Conservation (phyloP, 257 asterid genomes). For the Scutellaria baicalensis region DNA sequence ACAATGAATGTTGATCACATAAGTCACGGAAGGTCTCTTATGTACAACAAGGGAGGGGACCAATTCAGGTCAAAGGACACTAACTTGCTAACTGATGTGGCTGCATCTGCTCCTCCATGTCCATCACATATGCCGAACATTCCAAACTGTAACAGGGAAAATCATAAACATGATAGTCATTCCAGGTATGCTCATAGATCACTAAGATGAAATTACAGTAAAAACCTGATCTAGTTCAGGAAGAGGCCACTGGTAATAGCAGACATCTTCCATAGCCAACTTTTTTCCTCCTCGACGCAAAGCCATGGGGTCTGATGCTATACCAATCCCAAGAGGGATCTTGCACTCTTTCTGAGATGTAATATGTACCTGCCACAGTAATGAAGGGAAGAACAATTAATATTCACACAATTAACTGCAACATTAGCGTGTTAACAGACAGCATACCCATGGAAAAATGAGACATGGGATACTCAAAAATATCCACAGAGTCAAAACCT, state of each 20-base stretch:
- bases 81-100: constrained; percentile 86
- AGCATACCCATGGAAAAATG: background rate
- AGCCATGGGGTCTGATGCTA: constrained; percentile 87
- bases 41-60: background rate
- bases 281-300: constrained; percentile 79
- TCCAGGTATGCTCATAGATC: constrained; percentile 2
- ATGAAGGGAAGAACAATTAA: background rate
- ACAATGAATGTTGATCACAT: background rate
- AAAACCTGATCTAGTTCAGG: constrained; percentile 80
- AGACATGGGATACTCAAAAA: background rate
- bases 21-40: background rate
- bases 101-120: constrained; percentile 93
- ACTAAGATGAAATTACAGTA: constrained; percentile 7
- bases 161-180: constrained; percentile 10
- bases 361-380: constrained; percentile 49
- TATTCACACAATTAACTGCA: constrained; percentile 2
- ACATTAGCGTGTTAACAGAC: background rate
- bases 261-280: constrained; percentile 88
- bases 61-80: constrained; percentile 28
- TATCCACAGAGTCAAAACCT: background rate
- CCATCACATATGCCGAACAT: constrained; percentile 86
- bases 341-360: constrained; percentile 43
- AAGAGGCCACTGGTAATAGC: constrained; percentile 85
- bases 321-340: constrained; percentile 76
- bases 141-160: constrained; percentile 60